Base-by-base conservation (phyloP, 2,329 filamentous ascomycete genomes). In the Fusarium pilosicola region DNA sequence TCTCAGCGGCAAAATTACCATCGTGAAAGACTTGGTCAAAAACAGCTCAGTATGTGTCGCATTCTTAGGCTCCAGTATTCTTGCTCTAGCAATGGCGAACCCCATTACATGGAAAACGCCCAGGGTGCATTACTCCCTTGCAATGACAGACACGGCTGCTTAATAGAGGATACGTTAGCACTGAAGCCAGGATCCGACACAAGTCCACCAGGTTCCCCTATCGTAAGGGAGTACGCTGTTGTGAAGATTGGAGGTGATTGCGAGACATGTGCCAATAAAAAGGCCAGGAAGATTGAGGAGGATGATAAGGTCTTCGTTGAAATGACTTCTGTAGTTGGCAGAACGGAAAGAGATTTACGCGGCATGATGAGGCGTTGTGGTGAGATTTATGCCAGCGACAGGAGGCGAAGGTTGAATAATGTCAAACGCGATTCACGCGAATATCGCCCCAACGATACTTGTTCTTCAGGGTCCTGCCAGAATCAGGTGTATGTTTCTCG, bases 21-120 rank as follows among this genome's bases (percentile, higher is more conserved):
- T 8, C 20, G 9, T 22, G 20, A 26, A 36, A 26, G 12, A 17
- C n/a, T 36, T 13, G 24, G 26, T 42, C 8, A 18, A 15, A 26
- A 10, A 32, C 20, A 5, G 6, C 7, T 24, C 65, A 54, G 28
- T 11, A 74, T 73, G 71, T 73, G 70, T 15, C 57, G 24, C 24
- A 38, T 58, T 13, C 30, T 71, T 28, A 59, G 61, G 48, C 44
- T 74, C 13, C 66, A 73, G 17, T 73, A 57, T 20, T n/a, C 41
- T 22, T 74, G 71, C 30, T 74, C 57, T 15, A 65, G 26, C 7
- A 18, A 42, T 2, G 34, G 24, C 2, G n/a, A 63, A 2, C 49
- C 30, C 2, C 70, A 74, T 41, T 55, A 30, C 24, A 6, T 28
- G 14, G 34, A 41, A 14, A 28, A 55, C 4, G 10, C 20, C 11